Conservation (phyloP, 148 eudicot species). For the Arbutus unedo region DNA sequence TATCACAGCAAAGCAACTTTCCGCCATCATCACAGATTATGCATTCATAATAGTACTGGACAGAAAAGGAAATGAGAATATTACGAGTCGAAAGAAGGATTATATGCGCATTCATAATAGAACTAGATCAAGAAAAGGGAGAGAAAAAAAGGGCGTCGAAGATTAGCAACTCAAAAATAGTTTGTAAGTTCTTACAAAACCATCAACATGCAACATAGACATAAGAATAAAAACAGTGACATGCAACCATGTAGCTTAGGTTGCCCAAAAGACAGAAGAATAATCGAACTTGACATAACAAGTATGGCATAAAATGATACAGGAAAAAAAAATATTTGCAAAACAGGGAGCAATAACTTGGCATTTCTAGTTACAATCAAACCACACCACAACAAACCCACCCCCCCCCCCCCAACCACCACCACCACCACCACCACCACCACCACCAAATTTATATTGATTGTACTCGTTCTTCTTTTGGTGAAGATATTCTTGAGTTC, state of each 20-base stretch:
- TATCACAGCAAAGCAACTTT: conserved; percentile 76
- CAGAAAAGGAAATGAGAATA: conserved; percentile 28
- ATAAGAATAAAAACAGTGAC: neutral
- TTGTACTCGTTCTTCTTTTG: too few species aligned
- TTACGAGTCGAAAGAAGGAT: conserved; percentile 4
- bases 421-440: too few species aligned
- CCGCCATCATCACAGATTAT: conserved; percentile 88
- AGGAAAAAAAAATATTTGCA: too few species aligned
- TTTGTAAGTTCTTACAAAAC: neutral
- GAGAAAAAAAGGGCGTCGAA: too few species aligned
- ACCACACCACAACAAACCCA: too few species aligned
- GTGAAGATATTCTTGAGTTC: too few species aligned
- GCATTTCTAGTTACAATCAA: too few species aligned
- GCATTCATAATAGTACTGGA: conserved; percentile 83
- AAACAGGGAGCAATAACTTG: too few species aligned
- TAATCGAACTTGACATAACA: neutral
- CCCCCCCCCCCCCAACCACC: too few species aligned
- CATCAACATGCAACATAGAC: neutral
- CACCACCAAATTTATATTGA: too few species aligned
- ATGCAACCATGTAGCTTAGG: neutral
- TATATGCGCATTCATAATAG: too few species aligned
- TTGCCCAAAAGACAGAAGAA: neutral
- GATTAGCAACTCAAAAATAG: conserved; percentile 4
- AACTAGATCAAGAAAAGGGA: too few species aligned
- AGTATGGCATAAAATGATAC: neutral